Evolutionary conservation across 108 stramenopile species (phyloP).

Genomic region (Cyclostephanos tholiformis): DNA sequence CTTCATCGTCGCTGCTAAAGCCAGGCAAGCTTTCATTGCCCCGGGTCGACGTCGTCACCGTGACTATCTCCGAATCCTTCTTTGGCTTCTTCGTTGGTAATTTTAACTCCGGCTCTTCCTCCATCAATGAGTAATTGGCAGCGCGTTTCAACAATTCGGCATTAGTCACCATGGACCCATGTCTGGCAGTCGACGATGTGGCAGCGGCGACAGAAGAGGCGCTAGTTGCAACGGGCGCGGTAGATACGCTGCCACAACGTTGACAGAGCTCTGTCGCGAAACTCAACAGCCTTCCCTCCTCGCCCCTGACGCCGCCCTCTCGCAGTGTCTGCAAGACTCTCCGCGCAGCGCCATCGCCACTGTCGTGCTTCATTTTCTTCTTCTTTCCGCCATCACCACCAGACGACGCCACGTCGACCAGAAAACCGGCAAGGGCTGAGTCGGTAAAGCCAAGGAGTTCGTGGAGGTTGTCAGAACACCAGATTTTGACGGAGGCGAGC

Average conservation of each 20-base stretch:
- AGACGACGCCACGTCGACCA: slow-evolving; percentile 63
- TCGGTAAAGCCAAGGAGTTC: slow-evolving; percentile 80
- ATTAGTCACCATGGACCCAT: slow-evolving; percentile 12
- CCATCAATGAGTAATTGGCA: slow-evolving; percentile 39
- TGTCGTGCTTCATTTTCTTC: slow-evolving; percentile 10
- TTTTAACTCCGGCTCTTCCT: slow-evolving; percentile 34
- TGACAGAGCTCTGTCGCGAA: slow-evolving; percentile 56
- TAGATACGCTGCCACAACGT: slow-evolving; percentile 18
- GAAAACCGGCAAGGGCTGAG: slow-evolving; percentile 67
- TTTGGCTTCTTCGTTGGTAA: slow-evolving; percentile 3
- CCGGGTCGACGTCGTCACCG: not conserved
- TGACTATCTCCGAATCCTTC: not conserved
- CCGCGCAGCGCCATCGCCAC: not conserved
- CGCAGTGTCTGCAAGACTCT: slow-evolving; percentile 51
- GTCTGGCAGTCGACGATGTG: not conserved
- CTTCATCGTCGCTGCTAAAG: slow-evolving; percentile 37
- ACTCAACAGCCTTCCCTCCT: slow-evolving; percentile 19
- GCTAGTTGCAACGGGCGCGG: not conserved
- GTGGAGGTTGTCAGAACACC: slow-evolving; percentile 84
- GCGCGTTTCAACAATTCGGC: slow-evolving; percentile 50
- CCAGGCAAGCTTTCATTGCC: slow-evolving; percentile 20
- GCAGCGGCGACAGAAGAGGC: not conserved
- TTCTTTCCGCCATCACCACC: slow-evolving; percentile 12
- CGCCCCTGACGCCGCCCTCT: slow-evolving; percentile 58
- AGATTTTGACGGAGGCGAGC: slow-evolving; percentile 33